Evolutionary conservation across 2,329 filamentous ascomycete genomes (phyloP).

Genomic region (Venturia oleaginea): DNA sequence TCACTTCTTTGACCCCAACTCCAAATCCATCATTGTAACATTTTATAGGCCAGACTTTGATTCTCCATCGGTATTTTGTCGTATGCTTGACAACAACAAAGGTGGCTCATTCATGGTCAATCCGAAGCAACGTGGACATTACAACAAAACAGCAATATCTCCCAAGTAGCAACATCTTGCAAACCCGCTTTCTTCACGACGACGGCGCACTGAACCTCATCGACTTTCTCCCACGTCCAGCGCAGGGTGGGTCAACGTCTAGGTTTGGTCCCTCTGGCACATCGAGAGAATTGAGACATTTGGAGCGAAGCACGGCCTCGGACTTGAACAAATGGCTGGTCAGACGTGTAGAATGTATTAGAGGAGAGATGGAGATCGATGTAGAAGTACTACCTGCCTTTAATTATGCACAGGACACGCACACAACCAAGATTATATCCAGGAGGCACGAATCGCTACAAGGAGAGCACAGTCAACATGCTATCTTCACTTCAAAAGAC

Average conservation of each 20-base stretch:
- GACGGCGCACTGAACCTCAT: conserved; percentile 64
- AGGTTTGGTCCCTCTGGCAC: conserved; percentile 11
- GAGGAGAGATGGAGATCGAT: conserved; percentile 55
- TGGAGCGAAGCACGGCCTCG: neutral
- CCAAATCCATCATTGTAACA: too few species aligned
- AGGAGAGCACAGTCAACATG: conserved; percentile 51
- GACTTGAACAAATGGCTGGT: conserved; percentile 59
- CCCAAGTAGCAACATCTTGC: conserved; percentile 64
- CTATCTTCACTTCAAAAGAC: too few species aligned
- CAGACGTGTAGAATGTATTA: conserved; percentile 62
- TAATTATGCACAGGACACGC: conserved; percentile 55
- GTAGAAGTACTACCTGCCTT: conserved; percentile 58
- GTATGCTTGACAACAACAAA: too few species aligned
- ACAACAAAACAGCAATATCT: too few species aligned
- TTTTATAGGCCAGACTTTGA: too few species aligned
- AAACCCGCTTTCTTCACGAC: conserved; percentile 70
- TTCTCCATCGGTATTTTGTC: too few species aligned
- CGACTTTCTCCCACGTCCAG: conserved; percentile 57
- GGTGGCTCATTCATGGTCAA: too few species aligned
- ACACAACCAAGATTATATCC: conserved; percentile 48
- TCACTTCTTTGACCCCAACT: too few species aligned
- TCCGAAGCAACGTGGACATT: too few species aligned
- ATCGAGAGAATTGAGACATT: conserved; percentile 12
- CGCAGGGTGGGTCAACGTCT: neutral
- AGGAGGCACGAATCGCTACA: conserved; percentile 47